Evolutionary conservation across 805 yeast genomes (phyloP), one percentile per base, ranked within the genome.

Genomic region (Kuraishia capsulata): DNA sequence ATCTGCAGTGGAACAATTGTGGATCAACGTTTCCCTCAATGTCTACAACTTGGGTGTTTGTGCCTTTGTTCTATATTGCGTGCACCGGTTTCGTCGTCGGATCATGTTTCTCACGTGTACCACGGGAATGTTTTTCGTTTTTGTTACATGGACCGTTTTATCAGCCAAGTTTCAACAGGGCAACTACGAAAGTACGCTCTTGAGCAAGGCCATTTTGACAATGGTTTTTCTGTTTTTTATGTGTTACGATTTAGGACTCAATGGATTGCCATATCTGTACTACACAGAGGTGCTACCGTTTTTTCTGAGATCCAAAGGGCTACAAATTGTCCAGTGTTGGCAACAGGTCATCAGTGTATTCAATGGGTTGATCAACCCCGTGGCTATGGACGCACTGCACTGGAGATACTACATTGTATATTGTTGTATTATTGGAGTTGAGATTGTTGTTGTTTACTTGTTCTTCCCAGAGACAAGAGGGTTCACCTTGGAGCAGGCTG

Each of bases 1-100:
- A 35, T 61, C 59, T 14, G 55, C 62, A 20, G 54, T 54, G 36
- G 53, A 57, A 39, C 73, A 73, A 53, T 62, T 73, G 40, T 51
- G 67, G 37, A 64, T 73, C 50, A 73, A 74, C 50, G 78, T 73
- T 40, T 65, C 69, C 42, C 62, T 72, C 43, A 66, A 63, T 65
- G 54, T 68, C 41, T 71, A 61, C 53, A 70, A 71, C 57, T 64
- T 65, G 39, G 52, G 56, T 36, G 46, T 56, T 33, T 55, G 64
- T 11, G 43, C 57, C 26, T 42, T 52, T 5, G 55, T 59, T 39
- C 54, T 61, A 23, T 42, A 53, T 38, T 43, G 52, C 29, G 53
- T 49, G 32, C 53, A 54, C 36, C 34, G 24, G 20, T 46, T 64
- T 39, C 61, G 50, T 31, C 59, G 73, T 51, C 57, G 71, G 49